These are phyloP conservation scores for Vanilla planifolia DNA, from an alignment of 106 monocot species.

Conservation along the genomic window DNA sequence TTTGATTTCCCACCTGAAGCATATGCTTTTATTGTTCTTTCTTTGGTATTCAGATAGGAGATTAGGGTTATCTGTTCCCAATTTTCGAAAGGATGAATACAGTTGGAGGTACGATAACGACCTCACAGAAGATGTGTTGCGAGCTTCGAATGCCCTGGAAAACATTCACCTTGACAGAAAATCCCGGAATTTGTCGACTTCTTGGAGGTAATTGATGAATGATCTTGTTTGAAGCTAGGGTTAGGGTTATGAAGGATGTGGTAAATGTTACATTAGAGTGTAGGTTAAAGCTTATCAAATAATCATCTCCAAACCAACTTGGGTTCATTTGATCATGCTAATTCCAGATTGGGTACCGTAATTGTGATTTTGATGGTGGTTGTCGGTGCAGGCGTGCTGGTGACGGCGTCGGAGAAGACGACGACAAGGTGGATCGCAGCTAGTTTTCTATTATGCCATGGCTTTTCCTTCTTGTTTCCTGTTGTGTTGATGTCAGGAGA, in stretches of 20 bases:
- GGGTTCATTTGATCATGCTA: too few relatives aligned
- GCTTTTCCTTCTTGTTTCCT: not conserved
- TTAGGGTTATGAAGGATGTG: too few relatives aligned
- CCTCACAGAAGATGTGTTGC: conserved; percentile 72
- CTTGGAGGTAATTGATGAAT: conserved; percentile 79
- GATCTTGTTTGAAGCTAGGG: not conserved
- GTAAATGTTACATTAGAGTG: too few relatives aligned
- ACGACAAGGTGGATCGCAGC: not conserved
- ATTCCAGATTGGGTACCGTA: too few relatives aligned
- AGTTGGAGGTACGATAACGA: conserved; percentile 85
- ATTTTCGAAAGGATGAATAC: conserved; percentile 72
- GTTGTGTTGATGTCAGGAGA: too few relatives aligned
- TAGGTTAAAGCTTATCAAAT: too few relatives aligned
- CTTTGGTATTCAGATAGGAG: conserved; percentile 49
- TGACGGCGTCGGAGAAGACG: conserved; percentile 1
- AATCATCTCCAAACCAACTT: too few relatives aligned
- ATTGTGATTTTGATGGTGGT: too few relatives aligned
- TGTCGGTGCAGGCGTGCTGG: not conserved
- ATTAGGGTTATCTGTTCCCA: conserved; percentile 45
- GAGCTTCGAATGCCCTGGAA: conserved; percentile 73
- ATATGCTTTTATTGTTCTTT: not conserved
- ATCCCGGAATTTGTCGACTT: conserved; percentile 67
- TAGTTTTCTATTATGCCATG: not conserved
- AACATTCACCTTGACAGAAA: conserved; percentile 89
- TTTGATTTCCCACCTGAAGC: not conserved